Percentiles rank a stretch among this genome's conserved stretches.
Evolutionary conservation across 805 yeast genomes (phyloP).

Genomic region (Wickerhamiella brachini): DNA sequence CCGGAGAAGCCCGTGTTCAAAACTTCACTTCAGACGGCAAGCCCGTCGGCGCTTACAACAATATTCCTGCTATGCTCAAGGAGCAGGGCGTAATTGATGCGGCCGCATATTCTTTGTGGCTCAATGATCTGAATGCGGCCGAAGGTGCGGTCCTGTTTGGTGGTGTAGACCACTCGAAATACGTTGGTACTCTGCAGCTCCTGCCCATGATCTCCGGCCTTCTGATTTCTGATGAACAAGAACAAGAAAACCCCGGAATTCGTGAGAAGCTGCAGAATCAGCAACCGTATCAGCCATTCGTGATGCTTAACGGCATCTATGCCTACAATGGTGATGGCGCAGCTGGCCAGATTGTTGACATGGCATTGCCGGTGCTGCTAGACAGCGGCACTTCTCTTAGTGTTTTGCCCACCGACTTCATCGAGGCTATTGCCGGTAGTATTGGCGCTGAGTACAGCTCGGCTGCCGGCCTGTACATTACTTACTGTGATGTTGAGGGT

Average conservation of each 20-base stretch:
- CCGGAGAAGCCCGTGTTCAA: constrained; percentile 18
- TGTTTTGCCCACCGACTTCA: constrained; percentile 29
- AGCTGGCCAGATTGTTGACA: constrained; percentile 23
- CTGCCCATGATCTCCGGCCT: constrained; percentile 15
- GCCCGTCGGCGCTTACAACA: constrained; percentile 15
- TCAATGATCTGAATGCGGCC: constrained; percentile 21
- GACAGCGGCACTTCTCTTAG: constrained; percentile 14
- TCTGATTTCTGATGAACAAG: neutral
- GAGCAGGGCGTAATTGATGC: constrained; percentile 28
- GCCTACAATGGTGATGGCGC: neutral
- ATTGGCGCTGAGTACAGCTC: constrained; percentile 28
- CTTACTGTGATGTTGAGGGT: constrained; percentile 26
- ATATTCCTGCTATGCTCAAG: constrained; percentile 23
- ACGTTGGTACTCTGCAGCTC: constrained; percentile 23
- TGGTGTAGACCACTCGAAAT: constrained; percentile 31
- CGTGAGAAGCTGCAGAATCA: neutral
- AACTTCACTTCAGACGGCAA: constrained; percentile 4
- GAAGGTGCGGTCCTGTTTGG: constrained; percentile 30
- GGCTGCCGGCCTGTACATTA: constrained; percentile 25
- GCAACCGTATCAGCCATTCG: neutral
- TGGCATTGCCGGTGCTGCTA: constrained; percentile 34
- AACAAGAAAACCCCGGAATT: neutral
- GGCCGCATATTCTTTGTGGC: constrained; percentile 33
- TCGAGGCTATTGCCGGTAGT: constrained; percentile 19
- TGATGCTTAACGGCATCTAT: constrained; percentile 10